phyloP scores from a whole-genome alignment of 768 basidiomycete species.

The Pilatotrama ljubarskyi region DNA sequence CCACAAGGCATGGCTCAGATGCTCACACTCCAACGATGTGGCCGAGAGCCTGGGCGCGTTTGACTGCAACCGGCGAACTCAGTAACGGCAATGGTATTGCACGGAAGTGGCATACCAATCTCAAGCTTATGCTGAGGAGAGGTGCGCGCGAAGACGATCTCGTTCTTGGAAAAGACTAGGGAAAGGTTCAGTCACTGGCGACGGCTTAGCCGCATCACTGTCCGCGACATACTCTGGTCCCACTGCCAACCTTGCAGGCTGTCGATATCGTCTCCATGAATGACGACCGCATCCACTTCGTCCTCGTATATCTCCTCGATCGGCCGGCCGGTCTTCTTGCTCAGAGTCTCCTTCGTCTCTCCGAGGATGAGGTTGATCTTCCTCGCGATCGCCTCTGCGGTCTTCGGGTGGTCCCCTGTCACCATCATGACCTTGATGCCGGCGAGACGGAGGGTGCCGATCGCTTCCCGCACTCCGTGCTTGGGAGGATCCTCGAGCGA shows the following conservation, averaged over 20 bases:
- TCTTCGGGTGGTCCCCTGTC: slow-evolving; percentile 73
- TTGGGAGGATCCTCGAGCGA: slow-evolving; percentile 73
- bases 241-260: slow-evolving; percentile 69
- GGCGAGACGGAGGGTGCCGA: slow-evolving; percentile 67
- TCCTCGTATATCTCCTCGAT: slow-evolving; percentile 66
- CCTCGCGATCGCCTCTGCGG: slow-evolving; percentile 70
- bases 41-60: slow-evolving; percentile 68
- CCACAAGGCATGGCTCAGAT: too few relatives aligned
- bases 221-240: slow-evolving; percentile 56
- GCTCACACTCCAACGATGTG: slow-evolving; percentile 74
- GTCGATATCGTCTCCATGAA: slow-evolving; percentile 72
- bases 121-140: slow-evolving; percentile 75
- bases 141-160: slow-evolving; percentile 72
- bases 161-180: slow-evolving; percentile 63
- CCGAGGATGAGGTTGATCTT: slow-evolving; percentile 72
- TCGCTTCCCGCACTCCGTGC: slow-evolving; percentile 70
- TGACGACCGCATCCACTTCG: slow-evolving; percentile 63
- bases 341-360: slow-evolving; percentile 62
- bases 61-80: slow-evolving; percentile 41
- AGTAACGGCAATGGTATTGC: not conserved
- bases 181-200: not conserved
- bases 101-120: slow-evolving; percentile 45
- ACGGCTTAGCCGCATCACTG: not conserved
- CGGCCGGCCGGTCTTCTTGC: slow-evolving; percentile 53
- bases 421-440: slow-evolving; percentile 82